Evolutionary conservation across 2,329 filamentous ascomycete genomes (phyloP), one percentile per base, ranked within the genome.

Genomic region (Bertia moriformis): DNA sequence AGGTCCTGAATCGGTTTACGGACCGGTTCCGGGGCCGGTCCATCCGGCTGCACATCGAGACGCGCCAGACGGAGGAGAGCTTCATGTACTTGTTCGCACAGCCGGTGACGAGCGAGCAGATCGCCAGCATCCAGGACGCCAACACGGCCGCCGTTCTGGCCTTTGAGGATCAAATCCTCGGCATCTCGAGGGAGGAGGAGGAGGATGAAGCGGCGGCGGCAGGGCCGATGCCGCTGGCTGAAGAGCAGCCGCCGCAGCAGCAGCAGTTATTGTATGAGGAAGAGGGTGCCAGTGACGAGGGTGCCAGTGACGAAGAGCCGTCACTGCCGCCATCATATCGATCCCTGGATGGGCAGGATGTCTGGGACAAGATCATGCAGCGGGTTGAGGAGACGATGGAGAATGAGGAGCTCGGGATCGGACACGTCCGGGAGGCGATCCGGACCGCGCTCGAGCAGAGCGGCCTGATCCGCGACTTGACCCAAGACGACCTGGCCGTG

Each of bases 21-120:
- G 60, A 70, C 30, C 76, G 71, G 45, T 96, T 80, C 50, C 91
- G 91, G 0, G 66, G 80, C 32, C 67, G 72, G 55, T 85, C 85
- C 2, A 61, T 95, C 3, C 80, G 87, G 10, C 55, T 95, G 22
- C 79, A 88, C 54, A 80, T 94, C 42, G 87, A 95, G 55, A 83
- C 87, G 1, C 71, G 84, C 1, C 66, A 65, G 4, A 57, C 56
- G 2, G 44, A 42, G 7, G 56, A 65, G 3, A 71, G 81, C 0
- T 77, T 81, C 49, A 88, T 94, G 73, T 89, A 93, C 52, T 74
- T 96, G 39, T 93, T 94, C 52, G 88, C 80, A 13, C 81, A 93
- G 55, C 88, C 91, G 3, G 78, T 96, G 39, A 72, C 71, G 0
- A 71, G 83, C 4, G 69, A 78, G 3, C 68, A 85, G 39, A 84